A percentile compares a stretch with the other conserved stretches of the same genome.
phyloP scores from a whole-genome alignment of 1,139 yeast genomes.

The Magnusiomyces paraingens region DNA sequence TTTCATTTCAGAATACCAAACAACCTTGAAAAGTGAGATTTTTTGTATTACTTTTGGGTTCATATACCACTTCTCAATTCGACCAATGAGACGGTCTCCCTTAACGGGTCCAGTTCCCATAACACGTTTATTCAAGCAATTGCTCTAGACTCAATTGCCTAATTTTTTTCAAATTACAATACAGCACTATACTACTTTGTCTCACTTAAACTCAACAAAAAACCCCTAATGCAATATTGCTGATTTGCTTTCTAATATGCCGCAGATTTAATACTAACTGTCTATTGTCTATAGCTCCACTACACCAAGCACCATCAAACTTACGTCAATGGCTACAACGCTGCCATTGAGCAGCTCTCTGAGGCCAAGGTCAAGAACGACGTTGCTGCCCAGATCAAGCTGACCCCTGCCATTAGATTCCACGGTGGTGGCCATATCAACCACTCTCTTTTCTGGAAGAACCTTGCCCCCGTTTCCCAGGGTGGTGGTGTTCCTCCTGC shows the following conservation, averaged over 20 bases:
- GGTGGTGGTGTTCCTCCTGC: conserved; percentile 86
- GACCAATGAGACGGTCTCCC: too few species aligned
- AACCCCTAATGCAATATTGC: too few species aligned
- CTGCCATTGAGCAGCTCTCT: conserved; percentile 69
- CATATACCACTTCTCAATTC: too few species aligned
- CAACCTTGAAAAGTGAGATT: background rate
- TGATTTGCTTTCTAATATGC: too few species aligned
- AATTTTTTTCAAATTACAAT: too few species aligned
- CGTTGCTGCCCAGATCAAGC: conserved; percentile 56
- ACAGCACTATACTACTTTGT: too few species aligned
- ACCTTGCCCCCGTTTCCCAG: conserved; percentile 69
- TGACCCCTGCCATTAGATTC: conserved; percentile 80
- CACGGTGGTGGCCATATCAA: conserved; percentile 93
- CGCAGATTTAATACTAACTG: background rate
- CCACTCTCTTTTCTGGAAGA: conserved; percentile 87
- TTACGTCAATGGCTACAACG: conserved; percentile 82
- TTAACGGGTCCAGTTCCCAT: too few species aligned
- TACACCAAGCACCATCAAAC: conserved; percentile 94
- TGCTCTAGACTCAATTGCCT: background rate
- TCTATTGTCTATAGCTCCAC: conserved; percentile 38
- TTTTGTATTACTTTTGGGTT: background rate
- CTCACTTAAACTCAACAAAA: too few species aligned
- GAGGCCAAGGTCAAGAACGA: conserved; percentile 66
- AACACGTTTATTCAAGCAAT: background rate
- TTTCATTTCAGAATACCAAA: background rate